A percentile compares a stretch with the other conserved stretches of the same genome.
These are phyloP conservation scores for Penicillium sclerotigenum DNA, from an alignment of 2,329 filamentous ascomycete species.

Conservation along the genomic window DNA sequence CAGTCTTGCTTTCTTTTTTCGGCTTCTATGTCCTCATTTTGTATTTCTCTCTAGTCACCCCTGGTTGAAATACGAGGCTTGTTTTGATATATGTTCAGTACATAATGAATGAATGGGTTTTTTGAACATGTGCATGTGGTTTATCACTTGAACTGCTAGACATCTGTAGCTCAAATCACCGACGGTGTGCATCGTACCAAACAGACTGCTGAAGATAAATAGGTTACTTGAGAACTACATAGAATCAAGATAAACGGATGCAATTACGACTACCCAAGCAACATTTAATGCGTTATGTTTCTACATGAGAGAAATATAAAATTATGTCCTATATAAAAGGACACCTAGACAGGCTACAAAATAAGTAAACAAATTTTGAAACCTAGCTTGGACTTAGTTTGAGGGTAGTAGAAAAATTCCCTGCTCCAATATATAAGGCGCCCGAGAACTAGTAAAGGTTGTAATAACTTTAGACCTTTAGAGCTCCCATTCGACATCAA, in stretches of 20 bases:
- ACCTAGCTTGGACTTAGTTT: neutral
- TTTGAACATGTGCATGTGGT: neutral
- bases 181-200: neutral
- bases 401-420: neutral
- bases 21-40: slow-evolving; percentile 9
- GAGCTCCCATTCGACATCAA: neutral
- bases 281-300: no score
- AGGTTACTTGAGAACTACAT: neutral
- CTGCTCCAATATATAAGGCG: neutral
- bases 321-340: neutral
- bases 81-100: slow-evolving; percentile 12
- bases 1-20: slow-evolving; percentile 22
- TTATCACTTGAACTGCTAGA: neutral
- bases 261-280: neutral
- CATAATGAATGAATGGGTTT: slow-evolving; percentile 13
- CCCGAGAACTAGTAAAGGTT: neutral
- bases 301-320: neutral
- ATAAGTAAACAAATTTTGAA: neutral
- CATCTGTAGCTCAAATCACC: neutral
- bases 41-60: neutral
- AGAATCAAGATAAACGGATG: neutral
- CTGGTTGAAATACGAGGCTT: slow-evolving; percentile 5
- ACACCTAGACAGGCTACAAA: neutral
- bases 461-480: neutral
- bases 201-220: neutral